phyloP scores from a whole-genome alignment of 169 alveolate genomes.

The Cyclospora cayetanensis region DNA sequence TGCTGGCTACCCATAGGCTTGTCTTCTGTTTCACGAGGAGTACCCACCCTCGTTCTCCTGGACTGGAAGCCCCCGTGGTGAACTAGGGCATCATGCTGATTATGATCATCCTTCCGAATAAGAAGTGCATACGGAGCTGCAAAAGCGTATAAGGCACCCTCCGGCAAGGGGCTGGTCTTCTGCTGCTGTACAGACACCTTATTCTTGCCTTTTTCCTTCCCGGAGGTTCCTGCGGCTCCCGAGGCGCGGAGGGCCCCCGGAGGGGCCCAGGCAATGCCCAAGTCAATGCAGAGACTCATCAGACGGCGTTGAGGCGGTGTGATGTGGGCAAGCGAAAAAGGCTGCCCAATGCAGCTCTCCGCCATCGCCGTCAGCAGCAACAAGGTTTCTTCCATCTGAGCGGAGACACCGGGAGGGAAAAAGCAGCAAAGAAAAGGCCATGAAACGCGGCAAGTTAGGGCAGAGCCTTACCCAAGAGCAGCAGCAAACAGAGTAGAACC shows the following conservation, averaged over 20 bases:
- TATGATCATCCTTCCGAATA: slow-evolving; percentile 17
- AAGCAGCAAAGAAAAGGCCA: too few relatives aligned
- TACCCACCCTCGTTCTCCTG: neutral
- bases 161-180: neutral
- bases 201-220: neutral
- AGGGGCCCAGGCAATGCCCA: slow-evolving; percentile 79
- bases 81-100: too few relatives aligned
- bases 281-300: slow-evolving; percentile 78
- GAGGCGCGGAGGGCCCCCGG: neutral
- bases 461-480: too few relatives aligned
- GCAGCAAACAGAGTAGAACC: too few relatives aligned
- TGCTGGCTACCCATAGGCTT: neutral
- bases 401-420: too few relatives aligned
- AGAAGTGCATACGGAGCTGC: slow-evolving; percentile 40
- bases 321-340: slow-evolving; percentile 73
- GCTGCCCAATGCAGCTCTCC: slow-evolving; percentile 83
- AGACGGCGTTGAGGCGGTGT: slow-evolving; percentile 84
- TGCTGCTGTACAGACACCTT: neutral
- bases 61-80: neutral
- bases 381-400: slow-evolving; percentile 75
- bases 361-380: slow-evolving; percentile 79
- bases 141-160: neutral
- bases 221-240: neutral
- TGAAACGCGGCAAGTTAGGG: too few relatives aligned
- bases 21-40: neutral